Conservation (phyloP, 441 rosid species). For the Dalechampia spathulata region DNA sequence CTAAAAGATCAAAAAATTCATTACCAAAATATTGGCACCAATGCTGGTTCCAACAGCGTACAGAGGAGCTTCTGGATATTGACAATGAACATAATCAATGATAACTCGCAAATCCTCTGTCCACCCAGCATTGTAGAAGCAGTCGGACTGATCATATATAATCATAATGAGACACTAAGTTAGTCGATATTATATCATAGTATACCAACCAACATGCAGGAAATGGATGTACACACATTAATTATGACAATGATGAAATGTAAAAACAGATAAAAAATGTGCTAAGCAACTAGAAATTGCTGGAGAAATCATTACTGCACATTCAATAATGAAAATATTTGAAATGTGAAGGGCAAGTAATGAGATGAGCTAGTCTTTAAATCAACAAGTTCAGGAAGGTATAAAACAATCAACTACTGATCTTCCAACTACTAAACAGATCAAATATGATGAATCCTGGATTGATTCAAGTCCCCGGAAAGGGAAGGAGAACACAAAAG, state of each 20-base stretch:
- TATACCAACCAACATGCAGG: not conserved
- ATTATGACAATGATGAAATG: not conserved
- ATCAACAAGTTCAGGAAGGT: not conserved
- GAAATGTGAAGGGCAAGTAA: not conserved
- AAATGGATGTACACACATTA: not conserved
- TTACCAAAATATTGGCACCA: slow-evolving; percentile 53
- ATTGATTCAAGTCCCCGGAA: not conserved
- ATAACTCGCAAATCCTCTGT: slow-evolving; percentile 40
- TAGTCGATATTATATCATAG: slow-evolving; percentile 7
- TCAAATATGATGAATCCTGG: not conserved
- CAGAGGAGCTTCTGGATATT: slow-evolving; percentile 41
- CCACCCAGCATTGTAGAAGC: slow-evolving; percentile 60
- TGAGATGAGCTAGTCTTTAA: not conserved
- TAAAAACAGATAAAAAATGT: not conserved
- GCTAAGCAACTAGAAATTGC: not conserved
- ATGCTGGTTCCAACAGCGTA: slow-evolving; percentile 51
- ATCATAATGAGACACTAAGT: slow-evolving; percentile 12
- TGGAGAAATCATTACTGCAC: too few species aligned
- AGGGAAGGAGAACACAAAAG: not conserved
- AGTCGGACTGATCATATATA: slow-evolving; percentile 40
- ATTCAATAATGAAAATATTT: not conserved
- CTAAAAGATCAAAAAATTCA: not conserved
- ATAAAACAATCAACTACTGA: not conserved
- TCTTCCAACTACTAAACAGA: not conserved
- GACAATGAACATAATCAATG: slow-evolving; percentile 28